phyloP scores from a whole-genome alignment of 495 filamentous ascomycete species.

The Neurospora cerealis region DNA sequence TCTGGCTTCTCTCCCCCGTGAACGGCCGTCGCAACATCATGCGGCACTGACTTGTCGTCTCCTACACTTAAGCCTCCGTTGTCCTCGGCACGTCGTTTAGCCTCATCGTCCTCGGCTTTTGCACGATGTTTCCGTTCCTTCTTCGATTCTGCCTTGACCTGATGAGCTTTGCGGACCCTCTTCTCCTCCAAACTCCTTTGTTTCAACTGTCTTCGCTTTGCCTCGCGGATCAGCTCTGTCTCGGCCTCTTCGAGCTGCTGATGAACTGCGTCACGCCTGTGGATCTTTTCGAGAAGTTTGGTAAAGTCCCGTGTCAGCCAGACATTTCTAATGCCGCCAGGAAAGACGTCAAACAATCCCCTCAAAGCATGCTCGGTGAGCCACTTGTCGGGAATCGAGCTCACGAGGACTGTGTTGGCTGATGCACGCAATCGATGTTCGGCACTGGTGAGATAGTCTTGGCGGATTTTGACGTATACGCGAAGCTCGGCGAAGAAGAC shows the following conservation, averaged over 20 bases:
- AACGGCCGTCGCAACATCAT: constrained; percentile 59
- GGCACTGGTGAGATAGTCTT: constrained; percentile 90
- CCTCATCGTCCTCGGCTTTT: constrained; percentile 44
- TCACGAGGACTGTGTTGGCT: constrained; percentile 89
- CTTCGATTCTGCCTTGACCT: constrained; percentile 36
- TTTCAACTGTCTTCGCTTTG: constrained; percentile 67
- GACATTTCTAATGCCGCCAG: constrained; percentile 89
- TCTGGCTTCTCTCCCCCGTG: constrained; percentile 29
- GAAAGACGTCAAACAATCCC: constrained; percentile 91
- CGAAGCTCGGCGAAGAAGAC: constrained; percentile 81
- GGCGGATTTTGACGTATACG: constrained; percentile 88
- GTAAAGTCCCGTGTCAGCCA: constrained; percentile 95
- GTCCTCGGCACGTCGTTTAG: constrained; percentile 51
- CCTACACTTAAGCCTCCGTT: constrained; percentile 68
- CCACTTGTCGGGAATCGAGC: constrained; percentile 83
- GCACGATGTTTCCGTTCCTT: constrained; percentile 38
- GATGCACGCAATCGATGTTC: constrained; percentile 93
- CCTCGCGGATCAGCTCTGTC: constrained; percentile 68
- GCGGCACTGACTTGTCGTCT: constrained; percentile 68
- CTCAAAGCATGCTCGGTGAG: constrained; percentile 68
- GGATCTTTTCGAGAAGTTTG: constrained; percentile 77
- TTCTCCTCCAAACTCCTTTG: constrained; percentile 54
- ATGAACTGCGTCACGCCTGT: constrained; percentile 62
- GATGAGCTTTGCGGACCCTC: constrained; percentile 42
- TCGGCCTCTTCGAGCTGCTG: constrained; percentile 68